Percentiles rank a stretch among this genome's conserved stretches.
These are phyloP conservation scores for Boechera stricta DNA, from an alignment of 345 rosid genomes.

Conservation along the genomic window DNA sequence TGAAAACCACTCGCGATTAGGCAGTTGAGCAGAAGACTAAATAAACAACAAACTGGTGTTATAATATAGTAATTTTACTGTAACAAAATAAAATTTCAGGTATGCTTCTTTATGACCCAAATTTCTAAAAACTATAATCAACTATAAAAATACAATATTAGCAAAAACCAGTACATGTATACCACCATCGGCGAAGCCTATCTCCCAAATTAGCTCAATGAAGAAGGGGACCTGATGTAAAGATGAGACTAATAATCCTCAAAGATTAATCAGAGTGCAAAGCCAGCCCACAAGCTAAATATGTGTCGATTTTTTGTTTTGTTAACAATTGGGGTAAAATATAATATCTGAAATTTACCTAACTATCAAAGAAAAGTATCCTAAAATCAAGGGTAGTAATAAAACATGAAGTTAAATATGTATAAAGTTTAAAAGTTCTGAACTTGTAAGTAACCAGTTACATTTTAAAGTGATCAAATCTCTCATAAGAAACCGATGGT, in stretches of 20 bases:
- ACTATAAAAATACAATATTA: not conserved
- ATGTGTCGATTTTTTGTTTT: not conserved
- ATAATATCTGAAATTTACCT: slow-evolving; percentile 14
- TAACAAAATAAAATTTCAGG: not conserved
- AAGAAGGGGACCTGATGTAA: slow-evolving; percentile 15
- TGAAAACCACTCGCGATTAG: slow-evolving; percentile 10
- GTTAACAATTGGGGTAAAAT: not conserved
- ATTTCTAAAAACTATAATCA: not conserved
- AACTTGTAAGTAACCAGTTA: slow-evolving; percentile 47
- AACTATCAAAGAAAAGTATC: slow-evolving; percentile 16
- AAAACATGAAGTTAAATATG: not conserved
- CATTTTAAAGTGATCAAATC: slow-evolving; percentile 43
- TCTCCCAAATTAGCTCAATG: slow-evolving; percentile 27
- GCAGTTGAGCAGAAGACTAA: slow-evolving; percentile 27
- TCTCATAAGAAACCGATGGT: slow-evolving; percentile 43
- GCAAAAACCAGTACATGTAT: slow-evolving; percentile 18
- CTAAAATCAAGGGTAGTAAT: slow-evolving; percentile 20
- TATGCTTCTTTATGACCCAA: slow-evolving; percentile 9
- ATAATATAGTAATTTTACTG: not conserved
- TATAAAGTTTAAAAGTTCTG: slow-evolving; percentile 22
- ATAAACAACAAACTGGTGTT: slow-evolving; percentile 3
- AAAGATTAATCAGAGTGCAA: slow-evolving; percentile 14
- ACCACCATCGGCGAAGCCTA: slow-evolving; percentile 30
- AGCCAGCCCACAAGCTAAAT: slow-evolving; percentile 3
- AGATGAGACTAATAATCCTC: slow-evolving; percentile 1